Percentiles rank a stretch among this genome's conserved stretches.
These are phyloP conservation scores for Yarrowia divulgata DNA, from an alignment of 805 yeast genomes.

Conservation along the genomic window DNA sequence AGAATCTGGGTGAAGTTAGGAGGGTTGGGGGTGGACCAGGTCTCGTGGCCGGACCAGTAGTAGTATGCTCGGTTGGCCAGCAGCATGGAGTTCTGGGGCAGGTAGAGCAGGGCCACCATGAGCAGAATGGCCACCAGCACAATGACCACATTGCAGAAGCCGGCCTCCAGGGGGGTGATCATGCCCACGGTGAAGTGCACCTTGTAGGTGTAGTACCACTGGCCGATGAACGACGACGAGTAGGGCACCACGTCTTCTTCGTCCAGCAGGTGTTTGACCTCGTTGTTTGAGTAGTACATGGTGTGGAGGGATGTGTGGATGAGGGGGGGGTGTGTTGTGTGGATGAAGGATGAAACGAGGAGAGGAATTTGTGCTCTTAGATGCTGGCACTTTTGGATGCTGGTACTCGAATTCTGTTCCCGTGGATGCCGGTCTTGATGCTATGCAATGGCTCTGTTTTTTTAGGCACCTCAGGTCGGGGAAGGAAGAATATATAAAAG, in stretches of 20 bases:
- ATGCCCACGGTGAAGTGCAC: constrained; percentile 40
- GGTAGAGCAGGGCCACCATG: constrained; percentile 34
- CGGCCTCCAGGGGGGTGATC: constrained; percentile 39
- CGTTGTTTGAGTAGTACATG: constrained; percentile 31
- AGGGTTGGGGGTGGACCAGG: constrained; percentile 34
- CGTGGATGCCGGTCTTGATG: background rate
- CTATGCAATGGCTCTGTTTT: background rate
- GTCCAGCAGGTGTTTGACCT: constrained; percentile 38
- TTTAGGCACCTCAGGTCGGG: background rate
- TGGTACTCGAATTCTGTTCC: too few relatives aligned
- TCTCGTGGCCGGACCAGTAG: constrained; percentile 38
- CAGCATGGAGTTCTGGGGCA: constrained; percentile 35
- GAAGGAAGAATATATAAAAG: constrained; percentile 9
- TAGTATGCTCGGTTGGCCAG: constrained; percentile 39
- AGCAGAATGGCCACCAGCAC: constrained; percentile 31
- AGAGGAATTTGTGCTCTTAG: too few relatives aligned
- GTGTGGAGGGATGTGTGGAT: constrained; percentile 3
- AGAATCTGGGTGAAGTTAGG: constrained; percentile 39
- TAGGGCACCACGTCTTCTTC: constrained; percentile 37
- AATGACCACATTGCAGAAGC: constrained; percentile 37
- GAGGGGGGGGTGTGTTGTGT: background rate
- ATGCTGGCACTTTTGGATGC: too few relatives aligned
- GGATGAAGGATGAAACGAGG: background rate
- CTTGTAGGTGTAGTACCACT: constrained; percentile 40
- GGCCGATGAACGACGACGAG: constrained; percentile 39